Conservation (phyloP, 306 rosid genomes). For the Gastrolobium villosum region DNA sequence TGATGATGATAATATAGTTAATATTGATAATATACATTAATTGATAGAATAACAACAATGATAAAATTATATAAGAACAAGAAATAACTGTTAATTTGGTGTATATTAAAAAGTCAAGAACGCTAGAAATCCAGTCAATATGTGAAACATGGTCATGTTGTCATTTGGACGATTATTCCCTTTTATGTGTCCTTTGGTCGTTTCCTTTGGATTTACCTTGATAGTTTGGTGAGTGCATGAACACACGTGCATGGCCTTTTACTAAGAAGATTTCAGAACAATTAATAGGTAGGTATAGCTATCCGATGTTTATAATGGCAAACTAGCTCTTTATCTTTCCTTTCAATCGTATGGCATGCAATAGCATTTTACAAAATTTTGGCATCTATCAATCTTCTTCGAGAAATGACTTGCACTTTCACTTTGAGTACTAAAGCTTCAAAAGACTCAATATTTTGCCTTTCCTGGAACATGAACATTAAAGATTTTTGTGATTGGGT, state of each 20-base stretch:
- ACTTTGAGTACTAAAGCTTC: constrained; percentile 49
- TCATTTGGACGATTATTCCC: constrained; percentile 72
- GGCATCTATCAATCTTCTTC: constrained; percentile 46
- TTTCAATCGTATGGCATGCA: neutral
- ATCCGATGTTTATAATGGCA: constrained; percentile 10
- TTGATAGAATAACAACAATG: constrained; percentile 14
- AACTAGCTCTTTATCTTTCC: constrained; percentile 6
- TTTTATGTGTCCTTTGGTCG: constrained; percentile 66
- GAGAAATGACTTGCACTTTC: constrained; percentile 56
- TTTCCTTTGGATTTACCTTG: constrained; percentile 65
- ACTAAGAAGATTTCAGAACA: constrained; percentile 38
- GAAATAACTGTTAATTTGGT: constrained; percentile 20
- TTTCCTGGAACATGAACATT: constrained; percentile 57
- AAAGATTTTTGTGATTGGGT: constrained; percentile 47
- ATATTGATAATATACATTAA: neutral
- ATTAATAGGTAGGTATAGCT: constrained; percentile 41
- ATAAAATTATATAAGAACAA: neutral
- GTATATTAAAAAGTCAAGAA: constrained; percentile 38
- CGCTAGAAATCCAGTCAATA: constrained; percentile 28
- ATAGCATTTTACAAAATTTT: constrained; percentile 20
- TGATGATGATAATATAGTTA: constrained; percentile 7
- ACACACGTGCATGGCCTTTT: constrained; percentile 62
- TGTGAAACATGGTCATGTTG: constrained; percentile 45
- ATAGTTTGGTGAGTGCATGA: constrained; percentile 59
- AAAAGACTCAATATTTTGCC: constrained; percentile 43